Percentiles rank a stretch among this genome's conserved stretches.
phyloP scores from a whole-genome alignment of 768 basidiomycete genomes.

The Tylopilus sp. region DNA sequence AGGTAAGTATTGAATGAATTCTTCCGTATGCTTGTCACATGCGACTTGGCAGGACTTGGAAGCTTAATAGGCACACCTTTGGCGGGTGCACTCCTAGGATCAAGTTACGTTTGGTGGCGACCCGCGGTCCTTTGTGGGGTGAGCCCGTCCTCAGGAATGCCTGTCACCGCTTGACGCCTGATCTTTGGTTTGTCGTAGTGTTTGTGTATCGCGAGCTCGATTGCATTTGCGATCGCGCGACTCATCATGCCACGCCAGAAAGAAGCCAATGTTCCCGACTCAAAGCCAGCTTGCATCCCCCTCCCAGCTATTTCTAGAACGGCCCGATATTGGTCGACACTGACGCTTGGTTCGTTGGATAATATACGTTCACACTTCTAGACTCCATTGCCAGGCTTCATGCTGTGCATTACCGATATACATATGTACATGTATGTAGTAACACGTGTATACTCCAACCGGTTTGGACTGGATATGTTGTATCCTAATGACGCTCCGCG shows the following conservation, averaged over 20 bases:
- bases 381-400: background rate
- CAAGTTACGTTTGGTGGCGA: conserved; percentile 53
- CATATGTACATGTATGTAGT: conserved; percentile 1
- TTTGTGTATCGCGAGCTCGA: conserved; percentile 16
- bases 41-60: conserved; percentile 20
- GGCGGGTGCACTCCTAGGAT: conserved; percentile 50
- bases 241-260: conserved; percentile 4
- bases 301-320: background rate
- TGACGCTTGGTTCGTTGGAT: background rate
- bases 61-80: conserved; percentile 48
- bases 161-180: background rate
- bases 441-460: background rate
- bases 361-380: background rate
- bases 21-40: background rate
- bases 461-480: too few relatives aligned
- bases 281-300: background rate
- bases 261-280: background rate
- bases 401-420: background rate
- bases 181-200: conserved; percentile 7
- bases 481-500: too few relatives aligned
- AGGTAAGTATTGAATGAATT: conserved; percentile 28
- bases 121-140: conserved; percentile 51
- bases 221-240: conserved; percentile 12
- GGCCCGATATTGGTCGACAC: background rate
- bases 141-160: background rate